These are phyloP conservation scores for Teratosphaeria nubilosa DNA, from an alignment of 2,329 filamentous ascomycete genomes.

Conservation along the genomic window DNA sequence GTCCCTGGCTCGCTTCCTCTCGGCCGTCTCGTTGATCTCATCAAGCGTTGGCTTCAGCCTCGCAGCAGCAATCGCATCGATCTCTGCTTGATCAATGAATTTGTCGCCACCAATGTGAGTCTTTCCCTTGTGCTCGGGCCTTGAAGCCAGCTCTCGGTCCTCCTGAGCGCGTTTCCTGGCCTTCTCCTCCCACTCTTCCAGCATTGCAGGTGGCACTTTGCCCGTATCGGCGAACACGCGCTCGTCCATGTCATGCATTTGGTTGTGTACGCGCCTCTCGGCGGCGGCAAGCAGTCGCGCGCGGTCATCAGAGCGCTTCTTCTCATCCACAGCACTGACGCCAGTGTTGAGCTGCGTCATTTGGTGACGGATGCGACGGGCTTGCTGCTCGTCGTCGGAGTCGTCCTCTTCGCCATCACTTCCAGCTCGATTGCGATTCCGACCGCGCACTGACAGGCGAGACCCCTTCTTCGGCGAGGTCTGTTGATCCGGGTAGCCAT, in stretches of 20 bases:
- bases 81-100: constrained; percentile 65
- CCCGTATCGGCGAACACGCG: constrained; percentile 68
- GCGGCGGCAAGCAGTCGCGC: constrained; percentile 67
- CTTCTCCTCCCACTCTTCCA: constrained; percentile 70
- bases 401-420: constrained; percentile 48
- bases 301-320: constrained; percentile 66
- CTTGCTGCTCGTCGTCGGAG: constrained; percentile 53
- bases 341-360: constrained; percentile 68
- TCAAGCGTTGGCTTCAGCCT: constrained; percentile 75
- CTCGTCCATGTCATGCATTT: constrained; percentile 71
- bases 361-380: constrained; percentile 62
- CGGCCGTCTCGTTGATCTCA: constrained; percentile 71
- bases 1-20: constrained; percentile 58
- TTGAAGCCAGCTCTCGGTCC: constrained; percentile 46
- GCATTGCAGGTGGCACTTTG: constrained; percentile 55
- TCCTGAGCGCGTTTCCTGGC: constrained; percentile 59
- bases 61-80: constrained; percentile 67
- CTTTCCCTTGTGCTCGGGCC: constrained; percentile 45
- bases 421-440: constrained; percentile 51
- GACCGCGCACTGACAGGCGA: constrained; percentile 43
- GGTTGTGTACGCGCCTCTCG: constrained; percentile 73
- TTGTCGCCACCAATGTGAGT: constrained; percentile 70
- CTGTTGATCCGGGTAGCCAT: constrained; percentile 54
- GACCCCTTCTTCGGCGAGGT: constrained; percentile 26
- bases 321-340: constrained; percentile 57